Base-by-base conservation (phyloP, 306 rosid genomes). In the Trifolium repens region DNA sequence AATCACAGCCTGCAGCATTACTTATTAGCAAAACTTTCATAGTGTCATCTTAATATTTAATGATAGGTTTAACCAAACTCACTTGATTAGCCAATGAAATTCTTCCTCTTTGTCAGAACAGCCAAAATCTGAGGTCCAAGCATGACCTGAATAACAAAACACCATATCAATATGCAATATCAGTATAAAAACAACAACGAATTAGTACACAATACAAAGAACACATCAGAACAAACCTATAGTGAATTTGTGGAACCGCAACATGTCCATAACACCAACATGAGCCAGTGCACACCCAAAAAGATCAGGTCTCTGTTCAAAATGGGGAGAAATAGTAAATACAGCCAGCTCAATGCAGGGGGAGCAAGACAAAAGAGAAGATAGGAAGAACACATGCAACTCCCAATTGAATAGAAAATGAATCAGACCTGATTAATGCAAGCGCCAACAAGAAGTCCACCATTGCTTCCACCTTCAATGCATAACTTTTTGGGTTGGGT, bases 221-320 rank as follows among this genome's bases (percentile, higher is more conserved):
- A 67, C 19, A 50, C 70, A 78, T 40, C 57, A n/a, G 73, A 66
- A 80, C 89, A 54, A 69, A 92, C 99, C 99, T 74, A 94, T 90
- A 34, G 97, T 94, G 58, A 94, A 94, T 84, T 94, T 92, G 81
- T 92, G 97, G 88, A 94, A 94, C 39, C 96, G 91, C 73, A 94
- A 84, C 98, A 94, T 91, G 84, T 94, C 98, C 98, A 94, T 94
- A 30, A 94, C 98, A 67, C 98, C 97, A 81, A 94, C 97, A 85
- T 87, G 97, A 86, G 98, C 97, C 76, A 94, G 82, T 7, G 96
- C 98, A 74, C 98, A 94, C 43, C 97, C 97, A 73, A 85, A 94
- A 72, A 92, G 97, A 75, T 94, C 96, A 39, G 99, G 97, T 81
- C 96, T 92, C 96, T 94, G 91, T 67, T 71, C n/a, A 77, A 81